Percentiles rank a stretch among this genome's conserved stretches.
Conservation (phyloP, 371 early-diverging fungal species). For the Mortierella sp. region DNA sequence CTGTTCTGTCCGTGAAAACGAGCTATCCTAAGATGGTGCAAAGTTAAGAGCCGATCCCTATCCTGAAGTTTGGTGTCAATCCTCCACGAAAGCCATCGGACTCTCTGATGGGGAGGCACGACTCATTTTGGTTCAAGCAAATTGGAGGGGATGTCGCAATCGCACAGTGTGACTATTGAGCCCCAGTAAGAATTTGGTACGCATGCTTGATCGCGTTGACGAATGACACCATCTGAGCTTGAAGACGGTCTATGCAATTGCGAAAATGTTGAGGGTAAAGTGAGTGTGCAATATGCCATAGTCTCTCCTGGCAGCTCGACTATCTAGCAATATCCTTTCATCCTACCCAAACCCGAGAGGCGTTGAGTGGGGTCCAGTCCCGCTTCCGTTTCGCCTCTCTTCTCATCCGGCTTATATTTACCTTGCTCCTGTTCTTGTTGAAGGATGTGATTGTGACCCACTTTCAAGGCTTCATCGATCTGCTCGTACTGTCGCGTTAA, state of each 20-base stretch:
- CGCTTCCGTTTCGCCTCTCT: too few relatives aligned
- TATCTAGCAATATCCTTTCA: background rate
- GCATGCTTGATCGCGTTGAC: constrained; percentile 29
- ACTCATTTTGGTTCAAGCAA: too few relatives aligned
- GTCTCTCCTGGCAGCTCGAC: background rate
- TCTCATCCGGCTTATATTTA: background rate
- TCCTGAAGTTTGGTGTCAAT: too few relatives aligned
- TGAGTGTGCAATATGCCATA: background rate
- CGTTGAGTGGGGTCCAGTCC: background rate
- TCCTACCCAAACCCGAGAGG: background rate
- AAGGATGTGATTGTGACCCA: background rate
- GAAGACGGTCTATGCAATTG: constrained; percentile 10
- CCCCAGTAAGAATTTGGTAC: constrained; percentile 12
- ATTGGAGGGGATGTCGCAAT: too few relatives aligned
- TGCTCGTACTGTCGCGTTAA: constrained; percentile 24
- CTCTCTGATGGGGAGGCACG: too few relatives aligned
- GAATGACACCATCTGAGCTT: constrained; percentile 22
- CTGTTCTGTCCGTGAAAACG: too few relatives aligned
- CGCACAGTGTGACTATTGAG: too few relatives aligned
- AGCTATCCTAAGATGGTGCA: too few relatives aligned
- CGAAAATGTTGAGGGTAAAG: background rate
- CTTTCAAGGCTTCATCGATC: constrained; percentile 14
- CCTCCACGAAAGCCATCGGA: too few relatives aligned
- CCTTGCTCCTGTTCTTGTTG: constrained; percentile 33
- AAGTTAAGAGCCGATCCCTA: too few relatives aligned